Conservation (phyloP, 2,329 filamentous ascomycete genomes). For the Tothia fuscella region DNA sequence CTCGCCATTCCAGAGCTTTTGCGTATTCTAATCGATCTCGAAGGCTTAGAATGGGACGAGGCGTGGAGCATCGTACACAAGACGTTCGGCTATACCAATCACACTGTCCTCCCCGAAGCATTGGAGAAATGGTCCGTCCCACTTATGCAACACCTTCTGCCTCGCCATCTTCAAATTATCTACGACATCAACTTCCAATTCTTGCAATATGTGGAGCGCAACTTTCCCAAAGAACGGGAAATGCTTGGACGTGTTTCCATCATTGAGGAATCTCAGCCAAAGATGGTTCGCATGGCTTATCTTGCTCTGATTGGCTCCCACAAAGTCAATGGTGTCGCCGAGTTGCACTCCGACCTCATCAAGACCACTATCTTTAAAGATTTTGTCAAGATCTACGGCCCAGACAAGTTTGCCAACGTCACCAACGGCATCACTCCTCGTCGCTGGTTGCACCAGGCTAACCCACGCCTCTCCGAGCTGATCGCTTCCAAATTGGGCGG, state of each 20-base stretch:
- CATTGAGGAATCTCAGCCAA: constrained; percentile 90
- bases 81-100: constrained; percentile 93
- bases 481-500: constrained; percentile 83
- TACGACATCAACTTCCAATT: constrained; percentile 97
- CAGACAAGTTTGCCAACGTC: constrained; percentile 97
- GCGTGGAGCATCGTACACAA: constrained; percentile 59
- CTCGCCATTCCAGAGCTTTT: constrained; percentile 92
- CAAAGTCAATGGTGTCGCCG: constrained; percentile 97
- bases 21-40: constrained; percentile 78
- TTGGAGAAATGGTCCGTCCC: constrained; percentile 98
- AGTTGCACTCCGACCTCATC: constrained; percentile 94
- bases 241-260: constrained; percentile 83
- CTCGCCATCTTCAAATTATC: constrained; percentile 90
- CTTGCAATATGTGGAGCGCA: constrained; percentile 79
- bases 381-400: constrained; percentile 88
- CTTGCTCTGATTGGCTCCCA: constrained; percentile 93
- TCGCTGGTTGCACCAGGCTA: constrained; percentile 94
- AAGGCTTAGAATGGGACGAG: constrained; percentile 85
- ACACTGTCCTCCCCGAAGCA: constrained; percentile 93
- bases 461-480: constrained; percentile 79
- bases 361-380: constrained; percentile 99
- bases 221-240: constrained; percentile 80
- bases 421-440: constrained; percentile 96
- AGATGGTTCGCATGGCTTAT: constrained; percentile 97
- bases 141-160: constrained; percentile 81